Base-by-base conservation (phyloP, 495 filamentous ascomycete genomes). In the Aspergillus sclerotioniger region DNA sequence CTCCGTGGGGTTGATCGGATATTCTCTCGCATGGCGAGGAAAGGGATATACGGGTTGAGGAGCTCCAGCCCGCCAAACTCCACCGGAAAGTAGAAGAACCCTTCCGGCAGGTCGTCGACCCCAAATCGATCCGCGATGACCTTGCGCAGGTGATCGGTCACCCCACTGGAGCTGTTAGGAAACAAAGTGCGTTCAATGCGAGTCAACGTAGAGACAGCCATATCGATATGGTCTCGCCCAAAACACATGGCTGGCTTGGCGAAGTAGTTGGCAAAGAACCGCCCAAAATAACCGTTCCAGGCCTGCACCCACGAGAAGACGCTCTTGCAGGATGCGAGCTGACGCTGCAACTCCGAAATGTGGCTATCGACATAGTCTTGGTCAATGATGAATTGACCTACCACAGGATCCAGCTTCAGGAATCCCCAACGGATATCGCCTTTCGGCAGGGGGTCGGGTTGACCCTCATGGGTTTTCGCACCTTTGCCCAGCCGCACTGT, bases 371-470 rank as follows among this genome's bases (percentile, higher is more conserved):
- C 84, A 67, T 82, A 77, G 3, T 69, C 58, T 63, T 85, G 83
- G 54, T 90, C 85, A 48, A 88, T 87, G 51, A 83, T 64, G 51
- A 87, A 88, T 2, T 69, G 72, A 5, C 84, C 84, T 16, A 79
- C 71, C 19, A 74, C 39, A 1, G 79, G 66, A 61, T 87, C 79
- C 29, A 90, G 76, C 49, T 73, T 70, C 43, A 90, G 70, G 58
- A 89, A 86, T 0, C 86, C 86, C 86, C 86, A 90, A 21, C 82
- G 77, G 51, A 90, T 85, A 13, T 83, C 70, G 5, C 87, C 86
- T 19, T 51, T 28, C 6, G 87, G 87, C 17, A 76, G 67, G 50
- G 41, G 19, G n/a, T 45, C 33, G 13, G 56, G 20, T 25, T 45
- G 21, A 32, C 54, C 31, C 9, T 52, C 47, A 5, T 12, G 28